phyloP scores from a whole-genome alignment of 495 filamentous ascomycete species.

The Tuber aestivum region DNA sequence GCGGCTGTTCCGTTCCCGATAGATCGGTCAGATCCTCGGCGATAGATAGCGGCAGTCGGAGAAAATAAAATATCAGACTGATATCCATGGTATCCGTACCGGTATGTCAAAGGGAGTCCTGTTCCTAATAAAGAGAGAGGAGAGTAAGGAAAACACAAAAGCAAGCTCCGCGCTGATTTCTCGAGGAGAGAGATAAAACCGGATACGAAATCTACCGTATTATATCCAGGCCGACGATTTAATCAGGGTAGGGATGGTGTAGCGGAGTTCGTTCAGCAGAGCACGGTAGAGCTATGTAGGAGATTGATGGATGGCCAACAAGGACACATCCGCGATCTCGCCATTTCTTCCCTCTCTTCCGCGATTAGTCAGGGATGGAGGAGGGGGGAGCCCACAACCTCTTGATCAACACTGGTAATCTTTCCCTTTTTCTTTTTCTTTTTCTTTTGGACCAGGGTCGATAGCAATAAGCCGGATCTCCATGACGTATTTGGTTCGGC shows the following conservation, averaged over 20 bases:
- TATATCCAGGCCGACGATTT: background rate
- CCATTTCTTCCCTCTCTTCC: background rate
- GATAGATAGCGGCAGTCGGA: background rate
- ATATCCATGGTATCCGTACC: background rate
- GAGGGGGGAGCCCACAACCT: background rate
- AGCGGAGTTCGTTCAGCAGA: background rate
- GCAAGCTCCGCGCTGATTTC: background rate
- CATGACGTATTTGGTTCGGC: background rate
- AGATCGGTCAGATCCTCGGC: background rate
- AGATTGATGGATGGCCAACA: background rate
- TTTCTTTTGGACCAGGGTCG: background rate
- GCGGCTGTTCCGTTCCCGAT: background rate
- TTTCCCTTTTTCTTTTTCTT: too few species aligned
- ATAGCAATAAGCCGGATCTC: background rate
- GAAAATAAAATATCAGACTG: background rate
- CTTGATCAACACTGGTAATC: background rate
- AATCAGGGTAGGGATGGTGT: background rate
- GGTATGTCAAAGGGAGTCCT: background rate
- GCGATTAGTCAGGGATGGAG: background rate
- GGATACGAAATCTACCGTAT: background rate
- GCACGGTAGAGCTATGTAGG: background rate
- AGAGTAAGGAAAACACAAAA: background rate
- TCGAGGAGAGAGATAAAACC: background rate
- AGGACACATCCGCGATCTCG: background rate
- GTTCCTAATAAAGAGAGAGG: background rate